phyloP scores from a whole-genome alignment of 495 filamentous ascomycete species.

The Pseudoneurospora amorphoporcata region DNA sequence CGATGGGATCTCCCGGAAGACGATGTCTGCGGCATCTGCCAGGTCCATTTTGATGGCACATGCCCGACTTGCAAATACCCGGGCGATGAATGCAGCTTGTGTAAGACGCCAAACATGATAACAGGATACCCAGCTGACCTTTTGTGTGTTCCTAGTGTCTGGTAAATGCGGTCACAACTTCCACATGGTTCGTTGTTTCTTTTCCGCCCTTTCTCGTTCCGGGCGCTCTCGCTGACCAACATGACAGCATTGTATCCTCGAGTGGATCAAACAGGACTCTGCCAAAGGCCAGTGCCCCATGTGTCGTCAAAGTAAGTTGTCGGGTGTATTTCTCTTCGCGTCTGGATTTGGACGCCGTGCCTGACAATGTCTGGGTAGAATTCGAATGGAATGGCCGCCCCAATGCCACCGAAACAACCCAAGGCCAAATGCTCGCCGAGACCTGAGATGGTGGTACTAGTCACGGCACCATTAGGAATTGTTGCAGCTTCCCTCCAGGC shows the following conservation, averaged over 20 bases:
- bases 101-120: slow-evolving; percentile 43
- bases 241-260: slow-evolving; percentile 78
- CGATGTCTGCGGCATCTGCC: slow-evolving; percentile 97
- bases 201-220: background rate
- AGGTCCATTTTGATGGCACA: slow-evolving; percentile 93
- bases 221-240: background rate
- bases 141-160: slow-evolving; percentile 48
- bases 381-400: slow-evolving; percentile 51
- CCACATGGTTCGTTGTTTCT: slow-evolving; percentile 62
- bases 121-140: background rate
- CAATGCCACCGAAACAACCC: slow-evolving; percentile 9
- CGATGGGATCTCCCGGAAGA: slow-evolving; percentile 96
- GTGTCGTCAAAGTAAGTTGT: slow-evolving; percentile 80
- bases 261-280: slow-evolving; percentile 91
- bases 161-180: slow-evolving; percentile 96
- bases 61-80: slow-evolving; percentile 97
- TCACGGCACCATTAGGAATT: background rate
- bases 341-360: background rate
- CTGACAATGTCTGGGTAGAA: slow-evolving; percentile 29
- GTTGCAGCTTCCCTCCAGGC: background rate
- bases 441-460: background rate
- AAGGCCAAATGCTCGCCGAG: background rate
- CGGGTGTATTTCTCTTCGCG: background rate
- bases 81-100: slow-evolving; percentile 84
- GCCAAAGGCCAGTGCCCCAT: slow-evolving; percentile 94